phyloP scores from a whole-genome alignment of 257 asterid genomes.

The Salvia splendens region DNA sequence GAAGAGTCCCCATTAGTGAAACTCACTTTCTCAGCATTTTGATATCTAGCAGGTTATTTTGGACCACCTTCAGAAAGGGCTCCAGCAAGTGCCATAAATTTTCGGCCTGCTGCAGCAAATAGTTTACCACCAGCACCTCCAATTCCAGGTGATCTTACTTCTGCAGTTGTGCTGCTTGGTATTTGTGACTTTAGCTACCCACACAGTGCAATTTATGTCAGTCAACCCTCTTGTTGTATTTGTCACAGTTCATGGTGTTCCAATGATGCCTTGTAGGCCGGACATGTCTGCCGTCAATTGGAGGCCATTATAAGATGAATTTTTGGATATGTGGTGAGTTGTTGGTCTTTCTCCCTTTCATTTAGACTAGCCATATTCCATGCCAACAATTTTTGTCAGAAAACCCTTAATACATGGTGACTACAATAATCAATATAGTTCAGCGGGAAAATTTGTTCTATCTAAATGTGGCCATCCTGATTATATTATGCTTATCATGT shows the following conservation, averaged over 20 bases:
- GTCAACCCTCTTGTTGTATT: slow-evolving; percentile 28
- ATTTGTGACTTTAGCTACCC: slow-evolving; percentile 12
- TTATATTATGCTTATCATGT: not conserved
- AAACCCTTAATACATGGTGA: slow-evolving; percentile 6
- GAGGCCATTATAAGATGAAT: slow-evolving; percentile 44
- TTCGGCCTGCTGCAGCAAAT: slow-evolving; percentile 40
- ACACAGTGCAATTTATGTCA: slow-evolving; percentile 19
- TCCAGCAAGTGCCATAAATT: slow-evolving; percentile 33
- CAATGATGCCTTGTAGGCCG: slow-evolving; percentile 42
- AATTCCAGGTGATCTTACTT: slow-evolving; percentile 39
- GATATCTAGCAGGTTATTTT: slow-evolving; percentile 37
- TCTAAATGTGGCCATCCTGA: not conserved
- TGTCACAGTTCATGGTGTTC: slow-evolving; percentile 41
- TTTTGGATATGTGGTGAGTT: slow-evolving; percentile 40
- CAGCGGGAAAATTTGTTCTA: not conserved
- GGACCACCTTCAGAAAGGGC: slow-evolving; percentile 40
- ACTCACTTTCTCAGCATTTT: slow-evolving; percentile 9
- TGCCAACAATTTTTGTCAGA: slow-evolving; percentile 19
- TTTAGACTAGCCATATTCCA: slow-evolving; percentile 10
- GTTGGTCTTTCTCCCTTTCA: slow-evolving; percentile 25
- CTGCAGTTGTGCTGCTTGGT: slow-evolving; percentile 25
- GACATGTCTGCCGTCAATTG: slow-evolving; percentile 40
- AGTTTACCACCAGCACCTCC: slow-evolving; percentile 32
- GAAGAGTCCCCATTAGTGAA: not conserved
- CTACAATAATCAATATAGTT: not conserved